phyloP scores from a whole-genome alignment of 2,329 filamentous ascomycete species.

The Fusarium nurragi region DNA sequence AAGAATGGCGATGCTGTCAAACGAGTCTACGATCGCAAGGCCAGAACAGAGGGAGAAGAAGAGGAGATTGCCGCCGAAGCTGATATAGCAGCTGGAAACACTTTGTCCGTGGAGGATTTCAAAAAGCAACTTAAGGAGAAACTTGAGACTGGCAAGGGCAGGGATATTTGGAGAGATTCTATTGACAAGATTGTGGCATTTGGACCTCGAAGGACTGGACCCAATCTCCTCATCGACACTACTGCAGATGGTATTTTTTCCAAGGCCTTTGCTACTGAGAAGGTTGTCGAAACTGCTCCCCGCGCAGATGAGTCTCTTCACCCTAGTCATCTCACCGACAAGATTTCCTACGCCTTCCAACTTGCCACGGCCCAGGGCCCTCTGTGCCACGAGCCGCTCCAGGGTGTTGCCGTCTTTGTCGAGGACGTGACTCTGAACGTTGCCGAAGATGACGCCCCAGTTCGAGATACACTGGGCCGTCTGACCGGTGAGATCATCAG shows the following conservation, averaged over 20 bases:
- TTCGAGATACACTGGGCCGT: conserved; percentile 75
- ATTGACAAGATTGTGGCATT: conserved; percentile 89
- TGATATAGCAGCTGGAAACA: conserved; percentile 66
- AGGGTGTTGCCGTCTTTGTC: conserved; percentile 90
- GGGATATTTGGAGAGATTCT: conserved; percentile 77
- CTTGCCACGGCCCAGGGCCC: conserved; percentile 89
- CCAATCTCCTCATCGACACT: conserved; percentile 88
- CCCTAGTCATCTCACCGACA: conserved; percentile 82
- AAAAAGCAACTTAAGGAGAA: conserved; percentile 73
- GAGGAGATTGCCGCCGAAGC: conserved; percentile 63
- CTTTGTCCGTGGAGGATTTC: conserved; percentile 79
- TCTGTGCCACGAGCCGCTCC: conserved; percentile 90
- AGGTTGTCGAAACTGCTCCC: conserved; percentile 47
- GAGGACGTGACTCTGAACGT: conserved; percentile 77
- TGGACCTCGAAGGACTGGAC: conserved; percentile 83
- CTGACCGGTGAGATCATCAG: conserved; percentile 95
- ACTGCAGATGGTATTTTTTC: conserved; percentile 77
- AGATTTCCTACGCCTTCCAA: conserved; percentile 93
- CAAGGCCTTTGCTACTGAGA: conserved; percentile 68
- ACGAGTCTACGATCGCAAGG: conserved; percentile 75
- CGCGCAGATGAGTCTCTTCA: conserved; percentile 61
- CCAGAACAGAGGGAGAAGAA: conserved; percentile 50
- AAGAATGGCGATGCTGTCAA: conserved; percentile 85
- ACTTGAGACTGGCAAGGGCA: conserved; percentile 77
- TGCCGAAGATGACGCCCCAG: conserved; percentile 63